These are phyloP conservation scores for Moricandia arvensis DNA, from an alignment of 345 rosid species.

Conservation along the genomic window DNA sequence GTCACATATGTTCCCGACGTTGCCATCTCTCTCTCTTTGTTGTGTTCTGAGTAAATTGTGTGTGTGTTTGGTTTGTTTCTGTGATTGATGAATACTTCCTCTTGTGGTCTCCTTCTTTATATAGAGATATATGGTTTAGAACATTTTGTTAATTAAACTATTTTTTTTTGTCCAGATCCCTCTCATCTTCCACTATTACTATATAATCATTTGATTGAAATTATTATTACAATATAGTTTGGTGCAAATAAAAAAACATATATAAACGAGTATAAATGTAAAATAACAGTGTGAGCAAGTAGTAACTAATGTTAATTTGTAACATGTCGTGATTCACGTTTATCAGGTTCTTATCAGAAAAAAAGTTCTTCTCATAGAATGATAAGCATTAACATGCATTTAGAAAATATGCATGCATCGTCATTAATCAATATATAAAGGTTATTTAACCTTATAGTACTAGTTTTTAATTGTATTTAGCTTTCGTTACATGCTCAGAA, in stretches of 20 bases:
- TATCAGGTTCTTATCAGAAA: neutral
- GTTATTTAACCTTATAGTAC: no score
- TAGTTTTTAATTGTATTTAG: no score
- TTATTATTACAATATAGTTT: neutral
- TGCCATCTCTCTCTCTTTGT: conserved; percentile 26
- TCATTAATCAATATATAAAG: no score
- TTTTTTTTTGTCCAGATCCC: neutral
- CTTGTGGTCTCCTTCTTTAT: conserved; percentile 19
- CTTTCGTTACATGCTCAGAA: no score
- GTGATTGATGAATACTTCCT: conserved; percentile 4
- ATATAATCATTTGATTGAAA: neutral
- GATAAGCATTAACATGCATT: neutral
- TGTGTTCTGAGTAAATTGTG: neutral
- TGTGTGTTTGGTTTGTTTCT: neutral
- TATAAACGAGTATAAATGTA: no score
- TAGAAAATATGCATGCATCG: neutral
- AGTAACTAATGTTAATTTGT: neutral
- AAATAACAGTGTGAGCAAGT: no score
- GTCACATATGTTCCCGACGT: conserved; percentile 39
- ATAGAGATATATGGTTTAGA: conserved; percentile 17
- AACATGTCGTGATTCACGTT: neutral
- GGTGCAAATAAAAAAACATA: neutral
- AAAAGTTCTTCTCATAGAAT: neutral
- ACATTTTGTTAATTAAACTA: neutral
- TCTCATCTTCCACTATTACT: conserved; percentile 1